Conservation (phyloP, 805 yeast species). For the Candida ficus region DNA sequence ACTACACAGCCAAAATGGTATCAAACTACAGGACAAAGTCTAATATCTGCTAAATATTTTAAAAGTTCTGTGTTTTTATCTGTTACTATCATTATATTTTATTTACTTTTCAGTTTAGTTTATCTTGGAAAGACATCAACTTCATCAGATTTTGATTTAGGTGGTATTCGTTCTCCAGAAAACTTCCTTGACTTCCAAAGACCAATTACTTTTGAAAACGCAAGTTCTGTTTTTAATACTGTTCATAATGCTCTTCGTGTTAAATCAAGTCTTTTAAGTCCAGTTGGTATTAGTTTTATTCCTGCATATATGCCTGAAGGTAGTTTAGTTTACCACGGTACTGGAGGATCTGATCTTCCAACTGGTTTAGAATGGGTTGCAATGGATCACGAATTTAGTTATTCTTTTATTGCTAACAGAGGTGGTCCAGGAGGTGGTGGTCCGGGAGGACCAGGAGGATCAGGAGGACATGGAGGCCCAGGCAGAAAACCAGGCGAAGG, state of each 20-base stretch:
- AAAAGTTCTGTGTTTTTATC: not conserved
- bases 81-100: not conserved
- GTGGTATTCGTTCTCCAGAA: not conserved
- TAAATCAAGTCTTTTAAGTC: conserved; percentile 45
- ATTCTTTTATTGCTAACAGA: conserved; percentile 35
- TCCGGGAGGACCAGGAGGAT: not conserved
- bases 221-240: conserved; percentile 52
- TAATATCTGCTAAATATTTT: not conserved
- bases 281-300: conserved; percentile 51
- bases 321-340: conserved; percentile 52
- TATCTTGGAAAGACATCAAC: not conserved
- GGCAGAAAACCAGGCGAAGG: not conserved
- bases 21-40: not conserved
- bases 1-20: not conserved
- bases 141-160: not conserved
- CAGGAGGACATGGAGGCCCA: not conserved
- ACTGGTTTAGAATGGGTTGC: conserved; percentile 56
- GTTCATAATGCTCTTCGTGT: conserved; percentile 49
- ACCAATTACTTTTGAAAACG: conserved; percentile 40
- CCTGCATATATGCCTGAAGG: conserved; percentile 60
- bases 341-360: conserved; percentile 37
- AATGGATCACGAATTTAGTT: conserved; percentile 58
- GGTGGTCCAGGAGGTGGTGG: conserved; percentile 7
- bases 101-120: not conserved
- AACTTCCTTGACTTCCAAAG: not conserved